Base-by-base conservation (phyloP, 805 yeast species). In the Candida anglica region DNA sequence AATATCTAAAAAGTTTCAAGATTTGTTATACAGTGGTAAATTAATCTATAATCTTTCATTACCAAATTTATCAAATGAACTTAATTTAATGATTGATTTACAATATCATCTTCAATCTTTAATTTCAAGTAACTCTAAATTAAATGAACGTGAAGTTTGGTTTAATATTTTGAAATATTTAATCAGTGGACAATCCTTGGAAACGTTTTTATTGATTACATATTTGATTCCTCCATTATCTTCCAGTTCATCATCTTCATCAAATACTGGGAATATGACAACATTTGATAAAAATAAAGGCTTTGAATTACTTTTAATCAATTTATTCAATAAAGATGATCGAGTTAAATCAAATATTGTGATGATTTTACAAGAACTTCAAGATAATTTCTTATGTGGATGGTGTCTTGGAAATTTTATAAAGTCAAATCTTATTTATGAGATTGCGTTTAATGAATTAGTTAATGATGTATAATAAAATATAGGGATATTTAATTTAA, bases 281-380 rank as follows among this genome's bases (percentile, higher is more conserved):
- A 58, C 62, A 2, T 65, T 67, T 32, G 73, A 67, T 39, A 63
- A 66, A 40, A 69, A 69, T 44, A 62, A 60, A 39, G 73, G 73
- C 2, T 57, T 69, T 16, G 73, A 69, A 41, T 50, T 65, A 15
- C 39, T 69, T 15, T 45, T 66, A 24, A 43, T 68, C 14, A 68
- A 67, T 34, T 47, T 69, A 30, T 69, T 67, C 44, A 66, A 69
- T 41, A 52, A 46, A 26, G 71, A 68, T 34, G 53, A 62, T 37
- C 63, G 58, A 35, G 48, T 67, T 22, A 67, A 66, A 43, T 47
- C 60, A 9, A 65, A 60, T 36, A 48, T 67, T 7, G 53, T 64
- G 16, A 60, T 63, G 67, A 67, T 67, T 15, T 37, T 67, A 28
- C 69, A 65, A 38, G 72, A 67, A 46, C 49, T 67, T 16, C 66